Evolutionary conservation across 2,329 filamentous ascomycete species (phyloP).

Genomic region (Fusarium robinianum): DNA sequence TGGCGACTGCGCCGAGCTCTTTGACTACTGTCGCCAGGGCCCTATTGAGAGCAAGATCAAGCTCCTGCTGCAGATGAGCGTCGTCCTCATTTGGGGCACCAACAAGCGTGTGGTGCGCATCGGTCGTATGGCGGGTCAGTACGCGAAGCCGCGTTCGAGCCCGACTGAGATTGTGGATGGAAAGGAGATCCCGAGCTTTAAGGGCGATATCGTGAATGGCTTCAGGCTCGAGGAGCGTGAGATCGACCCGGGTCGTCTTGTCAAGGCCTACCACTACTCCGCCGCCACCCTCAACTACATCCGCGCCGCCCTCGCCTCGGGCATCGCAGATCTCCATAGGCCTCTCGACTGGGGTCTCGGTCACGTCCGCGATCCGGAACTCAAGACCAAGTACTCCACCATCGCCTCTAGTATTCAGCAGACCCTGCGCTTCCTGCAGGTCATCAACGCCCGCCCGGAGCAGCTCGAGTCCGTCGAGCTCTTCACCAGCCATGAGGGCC

Average conservation of each 20-base stretch:
- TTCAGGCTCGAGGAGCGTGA: conserved; percentile 75
- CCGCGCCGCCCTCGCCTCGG: conserved; percentile 78
- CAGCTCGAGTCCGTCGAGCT: conserved; percentile 91
- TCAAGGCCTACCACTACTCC: conserved; percentile 93
- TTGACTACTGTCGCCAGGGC: conserved; percentile 89
- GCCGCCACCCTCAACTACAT: conserved; percentile 94
- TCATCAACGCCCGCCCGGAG: conserved; percentile 83
- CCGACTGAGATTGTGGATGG: conserved; percentile 83
- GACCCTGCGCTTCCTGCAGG: conserved; percentile 90
- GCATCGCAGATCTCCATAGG: conserved; percentile 90
- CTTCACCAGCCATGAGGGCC: conserved; percentile 92
- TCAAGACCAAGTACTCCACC: conserved; percentile 83
- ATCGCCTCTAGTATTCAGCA: conserved; percentile 89
- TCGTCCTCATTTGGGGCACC: conserved; percentile 90
- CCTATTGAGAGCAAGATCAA: conserved; percentile 97
- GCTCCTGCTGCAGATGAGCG: conserved; percentile 92
- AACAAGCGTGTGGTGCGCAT: conserved; percentile 87
- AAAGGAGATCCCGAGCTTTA: conserved; percentile 82
- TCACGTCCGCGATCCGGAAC: conserved; percentile 80
- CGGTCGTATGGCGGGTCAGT: conserved; percentile 95
- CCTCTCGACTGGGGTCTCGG: conserved; percentile 94
- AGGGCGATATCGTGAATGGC: conserved; percentile 94
- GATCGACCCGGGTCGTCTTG: conserved; percentile 81
- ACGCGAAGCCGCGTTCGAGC: conserved; percentile 91
- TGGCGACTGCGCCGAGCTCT: conserved; percentile 95